Percentiles rank a stretch among this genome's conserved stretches.
These are phyloP conservation scores for Stramenopiles sp. DNA, from an alignment of 352 stramenopile species.

Conservation along the genomic window DNA sequence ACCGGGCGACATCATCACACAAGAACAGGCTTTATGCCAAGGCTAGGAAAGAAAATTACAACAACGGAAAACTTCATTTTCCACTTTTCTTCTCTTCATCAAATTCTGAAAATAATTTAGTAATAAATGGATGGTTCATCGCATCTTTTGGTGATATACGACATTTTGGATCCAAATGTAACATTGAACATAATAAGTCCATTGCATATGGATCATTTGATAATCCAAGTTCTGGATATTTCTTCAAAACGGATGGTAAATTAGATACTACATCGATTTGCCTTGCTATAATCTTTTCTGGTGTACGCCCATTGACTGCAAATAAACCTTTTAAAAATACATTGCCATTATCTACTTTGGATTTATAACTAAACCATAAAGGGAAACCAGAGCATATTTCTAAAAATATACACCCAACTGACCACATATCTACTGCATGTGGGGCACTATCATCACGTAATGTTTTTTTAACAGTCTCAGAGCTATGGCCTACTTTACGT, in stretches of 20 bases:
- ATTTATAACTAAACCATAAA: slow-evolving; percentile 13
- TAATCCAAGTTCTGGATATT: slow-evolving; percentile 8
- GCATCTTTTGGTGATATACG: slow-evolving; percentile 10
- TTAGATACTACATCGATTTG: slow-evolving; percentile 10
- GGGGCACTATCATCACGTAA: slow-evolving; percentile 6
- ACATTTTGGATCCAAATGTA: background rate
- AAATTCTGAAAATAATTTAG: too few relatives aligned
- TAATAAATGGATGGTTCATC: slow-evolving; percentile 10
- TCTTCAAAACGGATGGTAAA: slow-evolving; percentile 4
- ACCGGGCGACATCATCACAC: too few relatives aligned
- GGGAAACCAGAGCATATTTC: slow-evolving; percentile 9
- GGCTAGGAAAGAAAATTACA: too few relatives aligned
- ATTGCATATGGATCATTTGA: slow-evolving; percentile 10
- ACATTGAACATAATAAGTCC: slow-evolving; percentile 10
- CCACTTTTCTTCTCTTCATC: too few relatives aligned
- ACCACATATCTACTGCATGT: slow-evolving; percentile 15
- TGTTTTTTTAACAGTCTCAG: slow-evolving; percentile 8
- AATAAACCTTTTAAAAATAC: slow-evolving; percentile 8
- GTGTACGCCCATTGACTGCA: background rate
- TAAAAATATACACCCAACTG: slow-evolving; percentile 11
- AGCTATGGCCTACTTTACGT: too few relatives aligned
- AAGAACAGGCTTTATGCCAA: too few relatives aligned
- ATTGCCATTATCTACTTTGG: background rate
- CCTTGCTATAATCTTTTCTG: slow-evolving; percentile 9
- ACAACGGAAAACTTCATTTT: too few relatives aligned